Percentiles rank a stretch among this genome's conserved stretches.
phyloP scores from a whole-genome alignment of 345 rosid genomes.

The Eucalyptus erythrocorys region DNA sequence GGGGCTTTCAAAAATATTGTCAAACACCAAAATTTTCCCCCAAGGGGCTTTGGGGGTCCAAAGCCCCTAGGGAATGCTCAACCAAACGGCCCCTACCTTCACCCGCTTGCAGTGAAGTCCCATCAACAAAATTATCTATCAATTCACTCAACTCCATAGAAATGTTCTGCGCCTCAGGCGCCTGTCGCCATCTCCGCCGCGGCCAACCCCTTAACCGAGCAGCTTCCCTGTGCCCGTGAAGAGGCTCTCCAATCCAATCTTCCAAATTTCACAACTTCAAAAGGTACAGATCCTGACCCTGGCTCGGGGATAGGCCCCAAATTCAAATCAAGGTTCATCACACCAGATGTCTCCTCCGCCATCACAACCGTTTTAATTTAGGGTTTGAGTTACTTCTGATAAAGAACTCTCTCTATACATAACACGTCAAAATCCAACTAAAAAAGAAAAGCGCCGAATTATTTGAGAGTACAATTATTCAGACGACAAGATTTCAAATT shows the following conservation, averaged over 20 bases:
- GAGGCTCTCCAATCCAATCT: slow-evolving; percentile 44
- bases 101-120: slow-evolving; percentile 55
- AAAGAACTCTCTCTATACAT: slow-evolving; percentile 16
- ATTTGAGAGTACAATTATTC: background rate
- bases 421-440: background rate
- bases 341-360: slow-evolving; percentile 67
- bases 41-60: no score
- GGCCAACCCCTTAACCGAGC: slow-evolving; percentile 37
- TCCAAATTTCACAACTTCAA: slow-evolving; percentile 38
- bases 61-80: no score
- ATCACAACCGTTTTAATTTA: slow-evolving; percentile 7
- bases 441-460: background rate
- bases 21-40: no score
- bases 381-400: background rate
- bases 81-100: no score
- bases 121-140: slow-evolving; percentile 31
- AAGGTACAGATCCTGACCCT: slow-evolving; percentile 24
- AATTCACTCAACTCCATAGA: slow-evolving; percentile 53
- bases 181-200: slow-evolving; percentile 41
- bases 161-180: slow-evolving; percentile 22
- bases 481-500: background rate
- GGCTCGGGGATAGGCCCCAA: slow-evolving; percentile 81
- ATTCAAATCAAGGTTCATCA: slow-evolving; percentile 97
- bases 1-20: no score
- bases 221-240: slow-evolving; percentile 46